Evolutionary conservation across 1,284 basidiomycete genomes (phyloP).

Genomic region (Austroboletus novae-zelandiae): DNA sequence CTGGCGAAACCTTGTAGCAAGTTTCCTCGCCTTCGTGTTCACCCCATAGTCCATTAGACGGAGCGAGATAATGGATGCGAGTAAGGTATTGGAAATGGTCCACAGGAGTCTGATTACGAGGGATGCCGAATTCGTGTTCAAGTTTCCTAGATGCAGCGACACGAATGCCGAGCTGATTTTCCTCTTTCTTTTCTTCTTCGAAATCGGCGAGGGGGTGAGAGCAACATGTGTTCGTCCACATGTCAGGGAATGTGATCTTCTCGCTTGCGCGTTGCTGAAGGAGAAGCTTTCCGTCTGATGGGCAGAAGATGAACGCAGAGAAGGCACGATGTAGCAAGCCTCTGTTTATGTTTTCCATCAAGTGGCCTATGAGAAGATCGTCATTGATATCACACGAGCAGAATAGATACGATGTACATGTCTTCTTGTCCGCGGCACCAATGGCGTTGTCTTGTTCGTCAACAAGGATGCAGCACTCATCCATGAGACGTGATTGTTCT

Average conservation of each 20-base stretch:
- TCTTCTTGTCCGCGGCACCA: conserved; percentile 96
- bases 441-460: conserved; percentile 87
- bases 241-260: conserved; percentile 99
- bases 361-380: conserved; percentile 57
- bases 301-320: conserved; percentile 96
- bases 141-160: conserved; percentile 93
- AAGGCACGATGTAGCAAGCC: conserved; percentile 97
- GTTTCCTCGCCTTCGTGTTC: conserved; percentile 88
- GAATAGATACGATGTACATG: conserved; percentile 54
- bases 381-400: conserved; percentile 1
- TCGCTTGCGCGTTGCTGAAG: conserved; percentile 93
- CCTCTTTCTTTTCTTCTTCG: conserved; percentile 75
- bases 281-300: conserved; percentile 90
- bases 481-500: conserved; percentile 89
- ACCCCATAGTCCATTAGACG: conserved; percentile 92
- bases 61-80: conserved; percentile 96
- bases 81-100: conserved; percentile 95
- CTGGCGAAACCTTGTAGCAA: neutral
- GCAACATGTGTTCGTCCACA: conserved; percentile 99
- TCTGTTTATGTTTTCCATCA: conserved; percentile 96
- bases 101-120: conserved; percentile 69
- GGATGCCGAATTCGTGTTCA: conserved; percentile 96
- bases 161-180: conserved; percentile 82
- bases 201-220: conserved; percentile 96
- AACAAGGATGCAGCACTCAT: conserved; percentile 95